These are phyloP conservation scores for Penicillium longicatenatum DNA, from an alignment of 495 filamentous ascomycete genomes.

Conservation along the genomic window DNA sequence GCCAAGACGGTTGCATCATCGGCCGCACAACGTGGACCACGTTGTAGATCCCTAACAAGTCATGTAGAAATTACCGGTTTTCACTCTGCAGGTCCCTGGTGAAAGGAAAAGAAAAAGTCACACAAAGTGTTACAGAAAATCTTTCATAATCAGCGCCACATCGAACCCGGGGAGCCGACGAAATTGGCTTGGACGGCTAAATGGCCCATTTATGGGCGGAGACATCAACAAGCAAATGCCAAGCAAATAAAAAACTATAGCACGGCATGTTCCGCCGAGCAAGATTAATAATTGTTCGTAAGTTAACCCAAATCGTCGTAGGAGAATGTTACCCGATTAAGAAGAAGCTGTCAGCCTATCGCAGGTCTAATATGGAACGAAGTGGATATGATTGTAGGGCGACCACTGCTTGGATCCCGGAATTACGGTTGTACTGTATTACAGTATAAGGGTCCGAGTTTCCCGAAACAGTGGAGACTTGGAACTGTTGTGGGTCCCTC, in stretches of 20 bases:
- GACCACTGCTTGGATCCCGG: slow-evolving; percentile 9
- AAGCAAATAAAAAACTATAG: slow-evolving; percentile 10
- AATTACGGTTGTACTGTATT: slow-evolving; percentile 13
- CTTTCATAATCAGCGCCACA: not conserved
- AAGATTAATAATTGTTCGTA: not conserved
- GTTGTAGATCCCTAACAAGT: slow-evolving; percentile 8
- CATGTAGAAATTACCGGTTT: slow-evolving; percentile 1
- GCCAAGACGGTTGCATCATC: slow-evolving; percentile 19
- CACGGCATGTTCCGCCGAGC: slow-evolving; percentile 9
- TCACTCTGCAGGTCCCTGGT: not conserved
- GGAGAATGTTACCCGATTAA: slow-evolving; percentile 21
- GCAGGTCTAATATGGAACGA: not conserved
- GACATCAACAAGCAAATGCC: slow-evolving; percentile 23
- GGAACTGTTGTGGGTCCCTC: slow-evolving; percentile 7
- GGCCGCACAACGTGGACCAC: slow-evolving; percentile 4
- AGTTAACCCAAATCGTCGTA: not conserved
- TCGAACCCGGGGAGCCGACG: too few relatives aligned
- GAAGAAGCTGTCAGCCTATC: not conserved
- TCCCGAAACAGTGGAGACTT: slow-evolving; percentile 3
- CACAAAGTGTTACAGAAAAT: not conserved
- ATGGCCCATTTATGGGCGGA: not conserved
- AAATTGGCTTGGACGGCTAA: not conserved
- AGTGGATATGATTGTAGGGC: not conserved
- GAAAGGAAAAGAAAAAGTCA: not conserved
- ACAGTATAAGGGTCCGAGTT: slow-evolving; percentile 11